Evolutionary conservation across 1,139 yeast genomes (phyloP).

Genomic region (Lodderomyces margitis): DNA sequence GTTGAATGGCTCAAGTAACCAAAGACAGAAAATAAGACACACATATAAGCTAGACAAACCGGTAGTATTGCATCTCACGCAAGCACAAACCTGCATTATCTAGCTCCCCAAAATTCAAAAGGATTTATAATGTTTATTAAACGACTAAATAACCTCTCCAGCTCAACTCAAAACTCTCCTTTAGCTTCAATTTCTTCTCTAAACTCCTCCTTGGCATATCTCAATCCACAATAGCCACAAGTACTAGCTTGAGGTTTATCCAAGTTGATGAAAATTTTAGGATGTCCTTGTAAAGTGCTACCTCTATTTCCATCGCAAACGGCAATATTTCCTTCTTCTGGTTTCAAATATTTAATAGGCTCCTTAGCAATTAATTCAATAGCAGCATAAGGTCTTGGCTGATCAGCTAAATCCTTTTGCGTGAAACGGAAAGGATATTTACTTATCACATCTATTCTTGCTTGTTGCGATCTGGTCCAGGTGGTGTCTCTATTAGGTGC

Average conservation of each 20-base stretch:
- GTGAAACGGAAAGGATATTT: slow-evolving; percentile 63
- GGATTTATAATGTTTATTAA: neutral
- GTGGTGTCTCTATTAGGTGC: slow-evolving; percentile 72
- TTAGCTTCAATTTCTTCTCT: slow-evolving; percentile 37
- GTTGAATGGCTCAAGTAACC: too few species aligned
- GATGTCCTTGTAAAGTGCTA: slow-evolving; percentile 72
- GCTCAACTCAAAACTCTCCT: neutral
- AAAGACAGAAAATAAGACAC: too few species aligned
- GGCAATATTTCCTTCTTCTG: slow-evolving; percentile 56
- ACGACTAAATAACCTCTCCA: slow-evolving; percentile 5
- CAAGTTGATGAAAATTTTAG: slow-evolving; percentile 76
- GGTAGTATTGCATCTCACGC: neutral
- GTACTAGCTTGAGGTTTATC: slow-evolving; percentile 71
- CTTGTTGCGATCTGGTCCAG: slow-evolving; percentile 72
- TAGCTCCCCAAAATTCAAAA: neutral
- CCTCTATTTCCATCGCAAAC: slow-evolving; percentile 86
- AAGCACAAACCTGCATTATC: too few species aligned
- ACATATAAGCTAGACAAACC: neutral
- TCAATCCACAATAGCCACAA: slow-evolving; percentile 79
- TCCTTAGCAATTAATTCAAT: slow-evolving; percentile 76
- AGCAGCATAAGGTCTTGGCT: slow-evolving; percentile 84
- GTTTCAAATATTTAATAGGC: slow-evolving; percentile 63
- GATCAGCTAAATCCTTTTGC: slow-evolving; percentile 63
- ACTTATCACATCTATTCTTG: slow-evolving; percentile 57
- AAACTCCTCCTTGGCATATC: slow-evolving; percentile 56